phyloP scores from a whole-genome alignment of 257 asterid genomes.

The Nicotiana benthamiana region DNA sequence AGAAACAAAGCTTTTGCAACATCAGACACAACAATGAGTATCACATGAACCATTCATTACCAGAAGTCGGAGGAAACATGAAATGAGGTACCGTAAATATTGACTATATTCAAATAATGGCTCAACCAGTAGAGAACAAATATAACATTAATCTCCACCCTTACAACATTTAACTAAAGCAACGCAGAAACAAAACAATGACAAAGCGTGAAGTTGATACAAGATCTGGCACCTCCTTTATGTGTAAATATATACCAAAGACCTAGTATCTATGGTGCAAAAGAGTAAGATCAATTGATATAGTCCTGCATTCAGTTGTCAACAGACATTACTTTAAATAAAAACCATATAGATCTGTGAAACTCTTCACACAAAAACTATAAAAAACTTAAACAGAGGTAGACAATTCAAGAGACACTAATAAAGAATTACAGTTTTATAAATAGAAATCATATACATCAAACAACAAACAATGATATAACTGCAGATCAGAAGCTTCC shows the following conservation, averaged over 20 bases:
- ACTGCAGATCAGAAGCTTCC: neutral
- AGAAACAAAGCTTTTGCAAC: neutral
- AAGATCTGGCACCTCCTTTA: neutral
- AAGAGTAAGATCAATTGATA: neutral
- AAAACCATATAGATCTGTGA: neutral
- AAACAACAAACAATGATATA: neutral
- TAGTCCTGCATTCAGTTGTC: neutral
- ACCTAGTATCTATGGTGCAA: neutral
- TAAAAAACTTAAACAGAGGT: neutral
- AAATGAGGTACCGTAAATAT: neutral
- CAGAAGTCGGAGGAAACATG: no score
- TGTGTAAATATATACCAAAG: neutral
- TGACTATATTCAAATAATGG: neutral
- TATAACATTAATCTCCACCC: neutral
- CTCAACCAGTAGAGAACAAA: neutral
- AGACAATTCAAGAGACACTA: neutral
- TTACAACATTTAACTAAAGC: neutral
- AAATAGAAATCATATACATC: no score
- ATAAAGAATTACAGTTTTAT: neutral
- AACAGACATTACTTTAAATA: neutral
- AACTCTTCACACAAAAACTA: neutral
- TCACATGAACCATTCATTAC: neutral
- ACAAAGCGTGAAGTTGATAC: neutral
- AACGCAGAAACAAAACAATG: neutral
- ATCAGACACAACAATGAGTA: neutral